Percentiles rank a stretch among this genome's conserved stretches.
Evolutionary conservation across 2,329 filamentous ascomycete genomes (phyloP).

Genomic region (Cadophora sp.): DNA sequence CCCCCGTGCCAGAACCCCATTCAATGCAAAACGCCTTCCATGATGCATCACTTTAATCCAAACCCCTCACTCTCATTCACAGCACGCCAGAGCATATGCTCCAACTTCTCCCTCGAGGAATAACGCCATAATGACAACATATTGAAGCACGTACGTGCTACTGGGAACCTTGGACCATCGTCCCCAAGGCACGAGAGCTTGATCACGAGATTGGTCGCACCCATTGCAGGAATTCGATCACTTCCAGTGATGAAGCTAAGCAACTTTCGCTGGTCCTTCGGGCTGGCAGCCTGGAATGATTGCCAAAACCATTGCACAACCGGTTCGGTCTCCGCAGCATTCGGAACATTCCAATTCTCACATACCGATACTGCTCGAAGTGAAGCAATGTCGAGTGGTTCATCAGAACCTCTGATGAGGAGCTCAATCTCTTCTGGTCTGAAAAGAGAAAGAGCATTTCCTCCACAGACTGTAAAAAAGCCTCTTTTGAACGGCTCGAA

Average conservation of each 20-base stretch:
- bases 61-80: slow-evolving; percentile 93
- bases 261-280: slow-evolving; percentile 76
- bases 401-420: slow-evolving; percentile 83
- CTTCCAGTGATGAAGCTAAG: slow-evolving; percentile 89
- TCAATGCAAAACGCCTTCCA: slow-evolving; percentile 9
- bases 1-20: not conserved
- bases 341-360: slow-evolving; percentile 73
- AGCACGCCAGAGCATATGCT: slow-evolving; percentile 79
- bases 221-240: slow-evolving; percentile 88
- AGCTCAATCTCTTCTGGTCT: slow-evolving; percentile 91
- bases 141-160: slow-evolving; percentile 92
- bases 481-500: slow-evolving; percentile 95
- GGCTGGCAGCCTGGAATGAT: slow-evolving; percentile 70
- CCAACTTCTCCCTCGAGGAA: slow-evolving; percentile 67
- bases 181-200: slow-evolving; percentile 78
- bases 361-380: slow-evolving; percentile 80
- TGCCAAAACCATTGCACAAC: slow-evolving; percentile 90
- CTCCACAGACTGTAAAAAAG: slow-evolving; percentile 90
- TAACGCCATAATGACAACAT: slow-evolving; percentile 80
- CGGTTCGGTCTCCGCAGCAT: slow-evolving; percentile 65
- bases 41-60: slow-evolving; percentile 72
- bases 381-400: slow-evolving; percentile 78
- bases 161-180: slow-evolving; percentile 77
- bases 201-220: slow-evolving; percentile 79
- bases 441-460: slow-evolving; percentile 87